phyloP scores from a whole-genome alignment of 2,329 filamentous ascomycete species.

The Gnomoniopsis sp. region DNA sequence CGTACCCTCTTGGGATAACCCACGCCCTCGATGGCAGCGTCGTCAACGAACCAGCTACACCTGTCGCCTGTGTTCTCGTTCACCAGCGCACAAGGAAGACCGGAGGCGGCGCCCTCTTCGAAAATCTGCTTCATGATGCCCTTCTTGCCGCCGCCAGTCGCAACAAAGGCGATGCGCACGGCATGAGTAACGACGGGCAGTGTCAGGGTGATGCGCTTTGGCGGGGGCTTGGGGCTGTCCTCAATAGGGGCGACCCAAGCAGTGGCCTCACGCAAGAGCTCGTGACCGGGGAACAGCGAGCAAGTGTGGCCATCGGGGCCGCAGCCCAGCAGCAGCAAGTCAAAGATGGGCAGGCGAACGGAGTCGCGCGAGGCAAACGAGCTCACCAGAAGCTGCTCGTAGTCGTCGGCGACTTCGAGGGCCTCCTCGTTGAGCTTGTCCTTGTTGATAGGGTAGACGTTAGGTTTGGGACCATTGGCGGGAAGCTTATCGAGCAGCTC shows the following conservation, averaged over 20 bases:
- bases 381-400: slow-evolving; percentile 82
- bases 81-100: slow-evolving; percentile 81
- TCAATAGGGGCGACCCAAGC: slow-evolving; percentile 92
- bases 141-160: slow-evolving; percentile 86
- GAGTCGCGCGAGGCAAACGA: slow-evolving; percentile 90
- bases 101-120: slow-evolving; percentile 63
- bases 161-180: slow-evolving; percentile 84
- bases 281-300: slow-evolving; percentile 89
- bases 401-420: slow-evolving; percentile 89
- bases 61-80: slow-evolving; percentile 82
- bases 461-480: slow-evolving; percentile 59
- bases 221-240: slow-evolving; percentile 92
- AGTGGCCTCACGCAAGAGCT: slow-evolving; percentile 77
- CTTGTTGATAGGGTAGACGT: slow-evolving; percentile 74
- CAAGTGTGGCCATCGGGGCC: slow-evolving; percentile 97
- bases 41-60: slow-evolving; percentile 93
- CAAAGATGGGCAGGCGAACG: slow-evolving; percentile 92
- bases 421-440: slow-evolving; percentile 62
- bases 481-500: slow-evolving; percentile 90
- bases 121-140: slow-evolving; percentile 92
- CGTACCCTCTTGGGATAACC: slow-evolving; percentile 65
- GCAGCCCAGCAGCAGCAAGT: slow-evolving; percentile 87
- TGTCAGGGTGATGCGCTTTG: slow-evolving; percentile 86
- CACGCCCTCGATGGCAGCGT: slow-evolving; percentile 80
- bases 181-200: slow-evolving; percentile 87